Conservation (phyloP, 208 protist genomes). For the Wallacemonas collosoma region DNA sequence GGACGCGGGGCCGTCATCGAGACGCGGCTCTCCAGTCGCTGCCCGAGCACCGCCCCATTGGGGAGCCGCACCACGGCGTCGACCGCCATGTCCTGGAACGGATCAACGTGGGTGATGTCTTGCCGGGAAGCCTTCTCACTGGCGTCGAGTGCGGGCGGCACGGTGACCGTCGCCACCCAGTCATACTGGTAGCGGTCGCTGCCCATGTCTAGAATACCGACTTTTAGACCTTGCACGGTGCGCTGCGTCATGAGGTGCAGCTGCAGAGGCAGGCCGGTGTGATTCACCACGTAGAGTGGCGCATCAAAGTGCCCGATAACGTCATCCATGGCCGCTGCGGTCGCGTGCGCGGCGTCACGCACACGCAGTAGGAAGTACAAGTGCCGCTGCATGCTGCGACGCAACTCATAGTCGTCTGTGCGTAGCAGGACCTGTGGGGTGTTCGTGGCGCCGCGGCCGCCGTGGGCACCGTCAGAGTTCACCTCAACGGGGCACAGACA, state of each 20-base stretch:
- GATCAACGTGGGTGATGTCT: slow-evolving; percentile 64
- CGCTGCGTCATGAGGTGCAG: slow-evolving; percentile 46
- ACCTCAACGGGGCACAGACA: slow-evolving; percentile 35
- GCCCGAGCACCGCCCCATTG: slow-evolving; percentile 46
- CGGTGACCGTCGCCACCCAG: slow-evolving; percentile 30
- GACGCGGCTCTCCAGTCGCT: not conserved
- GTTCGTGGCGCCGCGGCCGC: not conserved
- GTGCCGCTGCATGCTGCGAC: slow-evolving; percentile 19
- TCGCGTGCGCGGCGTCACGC: slow-evolving; percentile 17
- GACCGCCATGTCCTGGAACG: slow-evolving; percentile 61
- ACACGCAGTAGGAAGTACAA: slow-evolving; percentile 53
- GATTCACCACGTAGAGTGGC: slow-evolving; percentile 47
- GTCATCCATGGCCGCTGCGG: slow-evolving; percentile 5
- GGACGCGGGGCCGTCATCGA: slow-evolving; percentile 16
- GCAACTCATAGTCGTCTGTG: slow-evolving; percentile 32
- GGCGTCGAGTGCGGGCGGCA: slow-evolving; percentile 22
- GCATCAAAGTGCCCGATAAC: slow-evolving; percentile 12
- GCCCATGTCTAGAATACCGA: slow-evolving; percentile 35
- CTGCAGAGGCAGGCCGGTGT: slow-evolving; percentile 53
- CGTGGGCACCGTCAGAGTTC: not conserved
- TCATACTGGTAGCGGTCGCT: slow-evolving; percentile 39
- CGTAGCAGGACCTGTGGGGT: slow-evolving; percentile 23
- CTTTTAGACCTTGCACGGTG: slow-evolving; percentile 20
- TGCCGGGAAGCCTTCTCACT: slow-evolving; percentile 16
- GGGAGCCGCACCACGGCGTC: slow-evolving; percentile 51